Base-by-base conservation (phyloP, 768 basidiomycete species). In the Mrakia hoshinonis region DNA sequence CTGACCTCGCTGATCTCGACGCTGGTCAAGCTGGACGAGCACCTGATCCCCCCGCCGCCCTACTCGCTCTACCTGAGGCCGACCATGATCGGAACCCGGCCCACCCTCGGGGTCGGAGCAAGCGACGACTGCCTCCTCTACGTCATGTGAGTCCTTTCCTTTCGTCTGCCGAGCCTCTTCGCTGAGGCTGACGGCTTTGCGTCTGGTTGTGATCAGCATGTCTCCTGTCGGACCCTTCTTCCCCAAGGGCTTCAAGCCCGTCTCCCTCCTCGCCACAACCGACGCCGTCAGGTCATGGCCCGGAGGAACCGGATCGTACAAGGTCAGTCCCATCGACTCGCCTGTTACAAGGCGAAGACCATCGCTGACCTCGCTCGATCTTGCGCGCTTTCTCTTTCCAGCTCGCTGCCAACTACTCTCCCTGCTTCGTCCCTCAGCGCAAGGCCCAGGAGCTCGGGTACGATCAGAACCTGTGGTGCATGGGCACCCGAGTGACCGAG, bases 231-330 rank as follows among this genome's bases (percentile, higher is more conserved):
- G 75, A 47, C 75, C 75, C 22, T 76, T 75, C 73, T 76, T 76
- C 69, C 74, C 75, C 22, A 18, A 67, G 43, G 68, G 73, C 18
- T 74, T 76, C 73, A 64, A 70, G 67, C 73, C 75, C 0, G 73
- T 76, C 51, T 71, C 73, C 36, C 71, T 76, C 3, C 70, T 76
- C 34, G 75, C 75, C 36, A 91, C 90, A 0, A 90, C 88, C 0
- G 87, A 91, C 76, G 87, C 85, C 76, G 87, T 91, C 49, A 87
- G 92, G 55, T 91, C 92, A 3, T 86, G 87, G 63, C 90, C 91
- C 4, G 92, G 92, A 75, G 92, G 92, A 85, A 93, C 91, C 49
- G 92, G 92, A 46, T 88, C 89, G 12, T 93, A 82, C 58, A 67
- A 67, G 51, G 51, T 55, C 58, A 66, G 47, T 52, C 6, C 58